phyloP scores from a whole-genome alignment of 169 alveolate genomes.

The Neospora caninum region DNA sequence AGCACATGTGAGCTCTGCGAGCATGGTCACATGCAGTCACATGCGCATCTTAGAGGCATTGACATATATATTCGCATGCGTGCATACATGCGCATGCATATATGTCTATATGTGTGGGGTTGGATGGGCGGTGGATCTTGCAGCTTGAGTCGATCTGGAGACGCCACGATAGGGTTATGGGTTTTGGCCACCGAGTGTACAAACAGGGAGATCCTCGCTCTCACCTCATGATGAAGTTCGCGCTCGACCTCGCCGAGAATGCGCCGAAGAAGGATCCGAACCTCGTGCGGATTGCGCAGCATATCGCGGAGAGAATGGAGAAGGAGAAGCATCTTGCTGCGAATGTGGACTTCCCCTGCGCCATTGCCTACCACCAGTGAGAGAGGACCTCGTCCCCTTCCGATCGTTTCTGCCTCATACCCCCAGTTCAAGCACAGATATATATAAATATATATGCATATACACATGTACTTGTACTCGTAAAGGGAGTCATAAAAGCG shows the following conservation, averaged over 20 bases:
- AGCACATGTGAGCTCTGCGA: too few relatives aligned
- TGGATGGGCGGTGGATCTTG: background rate
- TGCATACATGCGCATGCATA: too few relatives aligned
- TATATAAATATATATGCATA: too few relatives aligned
- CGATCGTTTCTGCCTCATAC: too few relatives aligned
- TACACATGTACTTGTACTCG: too few relatives aligned
- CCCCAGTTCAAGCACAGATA: too few relatives aligned
- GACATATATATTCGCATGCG: background rate
- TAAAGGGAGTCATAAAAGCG: too few relatives aligned
- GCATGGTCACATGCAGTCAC: too few relatives aligned
- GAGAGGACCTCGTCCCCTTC: background rate
- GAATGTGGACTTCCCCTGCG: slow-evolving; percentile 77
- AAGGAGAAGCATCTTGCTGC: slow-evolving; percentile 82
- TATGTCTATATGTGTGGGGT: too few relatives aligned
- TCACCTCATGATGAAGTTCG: slow-evolving; percentile 73
- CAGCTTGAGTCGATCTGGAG: slow-evolving; percentile 73
- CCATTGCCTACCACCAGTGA: background rate
- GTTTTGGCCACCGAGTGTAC: slow-evolving; percentile 88
- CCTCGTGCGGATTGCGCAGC: slow-evolving; percentile 73
- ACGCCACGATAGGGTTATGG: slow-evolving; percentile 79
- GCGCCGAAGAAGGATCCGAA: slow-evolving; percentile 29
- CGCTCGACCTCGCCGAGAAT: slow-evolving; percentile 42
- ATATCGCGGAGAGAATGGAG: slow-evolving; percentile 75
- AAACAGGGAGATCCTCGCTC: slow-evolving; percentile 87
- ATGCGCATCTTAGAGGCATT: too few relatives aligned